Base-by-base conservation (phyloP, 192 early-diverging fungal genomes). In the Globomyces pollinis-pini region DNA sequence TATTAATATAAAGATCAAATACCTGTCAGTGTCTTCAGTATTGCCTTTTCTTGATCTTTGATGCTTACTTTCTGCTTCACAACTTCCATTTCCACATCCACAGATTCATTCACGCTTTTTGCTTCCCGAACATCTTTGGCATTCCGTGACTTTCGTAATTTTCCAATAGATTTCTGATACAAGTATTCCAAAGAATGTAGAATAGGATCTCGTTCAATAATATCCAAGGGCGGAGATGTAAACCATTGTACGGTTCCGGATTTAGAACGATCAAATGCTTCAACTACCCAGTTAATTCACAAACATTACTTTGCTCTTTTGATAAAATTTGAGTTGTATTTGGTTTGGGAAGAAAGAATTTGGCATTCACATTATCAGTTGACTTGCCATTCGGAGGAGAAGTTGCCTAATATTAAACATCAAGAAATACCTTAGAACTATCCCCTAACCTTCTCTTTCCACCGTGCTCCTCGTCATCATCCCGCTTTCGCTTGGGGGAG, bases 181-280 rank as follows among this genome's bases (percentile, higher is more conserved):
- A 71, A 42, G 32, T 75, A 78, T 20, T 69, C 57, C 16, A 78
- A 38, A 9, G 67, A 65, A 50, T 78, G 61, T 29, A 57, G 29
- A 28, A 59, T 57, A 2, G 34, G 29, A 38, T 66, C 65, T 31
- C 56, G 34, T 38, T 65, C 57, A 11, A 73, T 53, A n/a, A 78
- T 65, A 60, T 78, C 59, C 2, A 78, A 39, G 24, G 76, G 76
- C 8, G 73, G 68, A 5, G 70, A 60, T 4, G 76, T 57, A 63
- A 62, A 78, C 76, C 76, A 78, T 43, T 69, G 72, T 31, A 74
- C 26, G n/a, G 63, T 49, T 9, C 65, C 59, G n/a, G 65, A 63
- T 12, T 62, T 65, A 11, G 62, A 65, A 3, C 38, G 16, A 9
- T 74, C 71, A 60, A 77, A 77, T 7, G 36, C 21, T 34, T 68